Conservation (phyloP, 2,329 filamentous ascomycete genomes). For the Xylariaceae sp. region DNA sequence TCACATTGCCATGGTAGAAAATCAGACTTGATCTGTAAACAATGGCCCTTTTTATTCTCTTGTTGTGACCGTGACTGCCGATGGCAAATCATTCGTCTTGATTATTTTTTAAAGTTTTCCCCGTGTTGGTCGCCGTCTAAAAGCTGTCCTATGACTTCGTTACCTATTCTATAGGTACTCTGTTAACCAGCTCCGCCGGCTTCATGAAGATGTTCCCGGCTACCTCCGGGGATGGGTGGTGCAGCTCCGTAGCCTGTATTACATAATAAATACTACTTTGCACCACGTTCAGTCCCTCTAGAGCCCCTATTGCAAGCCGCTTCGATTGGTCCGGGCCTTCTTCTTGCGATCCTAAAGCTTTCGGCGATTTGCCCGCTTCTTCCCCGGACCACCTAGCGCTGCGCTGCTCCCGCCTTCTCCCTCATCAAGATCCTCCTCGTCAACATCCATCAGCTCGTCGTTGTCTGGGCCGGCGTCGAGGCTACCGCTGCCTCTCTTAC, state of each 20-base stretch:
- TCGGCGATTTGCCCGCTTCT: slow-evolving; percentile 49
- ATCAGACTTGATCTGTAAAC: too few species aligned
- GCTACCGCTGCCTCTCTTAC: slow-evolving; percentile 35
- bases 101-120: not conserved
- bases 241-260: not conserved
- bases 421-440: slow-evolving; percentile 46
- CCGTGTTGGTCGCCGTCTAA: not conserved
- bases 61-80: not conserved
- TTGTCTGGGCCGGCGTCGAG: slow-evolving; percentile 36
- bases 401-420: slow-evolving; percentile 39
- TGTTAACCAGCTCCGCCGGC: not conserved
- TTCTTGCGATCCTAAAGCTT: slow-evolving; percentile 44
- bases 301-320: not conserved
- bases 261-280: not conserved
- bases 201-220: not conserved
- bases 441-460: slow-evolving; percentile 54
- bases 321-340: not conserved
- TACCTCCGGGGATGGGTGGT: not conserved
- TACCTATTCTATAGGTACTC: not conserved
- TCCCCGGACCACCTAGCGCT: slow-evolving; percentile 38
- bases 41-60: not conserved
- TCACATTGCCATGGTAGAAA: not conserved
- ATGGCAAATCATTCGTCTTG: not conserved
- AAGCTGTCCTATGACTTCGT: not conserved
- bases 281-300: not conserved